These are phyloP conservation scores for Buddleja alternifolia DNA, from an alignment of 257 asterid species.

Conservation along the genomic window DNA sequence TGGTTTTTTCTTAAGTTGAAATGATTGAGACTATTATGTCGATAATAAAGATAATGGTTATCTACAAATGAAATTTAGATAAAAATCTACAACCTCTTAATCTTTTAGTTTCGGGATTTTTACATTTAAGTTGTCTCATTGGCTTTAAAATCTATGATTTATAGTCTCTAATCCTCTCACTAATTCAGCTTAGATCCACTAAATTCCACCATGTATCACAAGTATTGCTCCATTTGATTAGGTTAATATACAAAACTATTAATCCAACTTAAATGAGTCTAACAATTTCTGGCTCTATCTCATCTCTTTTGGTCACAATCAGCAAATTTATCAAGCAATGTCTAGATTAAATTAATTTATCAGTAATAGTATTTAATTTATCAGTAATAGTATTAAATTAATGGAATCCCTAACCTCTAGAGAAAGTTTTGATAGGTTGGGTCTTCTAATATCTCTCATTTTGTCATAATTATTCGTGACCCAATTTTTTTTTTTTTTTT, in stretches of 20 bases:
- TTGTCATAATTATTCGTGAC: not conserved
- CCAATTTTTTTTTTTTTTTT: not conserved
- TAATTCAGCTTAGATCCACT: no score
- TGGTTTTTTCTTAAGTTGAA: not conserved
- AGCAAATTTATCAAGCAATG: not conserved
- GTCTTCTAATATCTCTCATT: not conserved
- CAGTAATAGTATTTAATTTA: no score
- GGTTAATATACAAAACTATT: not conserved
- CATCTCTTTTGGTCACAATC: not conserved
- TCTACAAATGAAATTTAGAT: no score
- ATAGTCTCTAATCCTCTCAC: no score
- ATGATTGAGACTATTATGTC: not conserved
- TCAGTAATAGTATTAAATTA: no score
- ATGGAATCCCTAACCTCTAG: not conserved
- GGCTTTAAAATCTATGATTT: no score
- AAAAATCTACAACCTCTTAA: no score
- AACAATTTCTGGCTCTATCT: conserved; percentile 20
- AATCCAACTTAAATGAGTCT: not conserved
- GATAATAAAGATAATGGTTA: no score
- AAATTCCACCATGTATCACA: not conserved
- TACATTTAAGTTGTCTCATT: no score
- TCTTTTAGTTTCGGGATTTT: no score
- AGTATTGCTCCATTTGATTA: not conserved
- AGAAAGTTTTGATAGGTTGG: not conserved
- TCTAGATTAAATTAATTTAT: no score